Evolutionary conservation across 1,284 basidiomycete species (phyloP).

Genomic region (Rhodotorula sp.): DNA sequence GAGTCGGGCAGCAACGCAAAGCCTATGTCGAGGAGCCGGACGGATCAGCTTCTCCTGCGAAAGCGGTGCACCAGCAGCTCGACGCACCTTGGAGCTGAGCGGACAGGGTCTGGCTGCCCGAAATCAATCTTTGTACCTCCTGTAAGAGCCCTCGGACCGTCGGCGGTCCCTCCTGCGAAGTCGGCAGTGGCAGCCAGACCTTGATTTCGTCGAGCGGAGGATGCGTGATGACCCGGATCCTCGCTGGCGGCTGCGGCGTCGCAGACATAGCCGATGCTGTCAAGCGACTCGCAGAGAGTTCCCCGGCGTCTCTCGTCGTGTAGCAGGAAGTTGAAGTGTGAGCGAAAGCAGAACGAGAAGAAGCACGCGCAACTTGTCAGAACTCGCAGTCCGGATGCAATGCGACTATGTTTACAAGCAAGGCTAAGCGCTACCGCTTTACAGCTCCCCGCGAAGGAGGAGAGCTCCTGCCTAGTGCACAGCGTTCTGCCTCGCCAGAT

Average conservation of each 20-base stretch:
- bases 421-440: too few relatives aligned
- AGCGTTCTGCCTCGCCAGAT: conserved; percentile 25
- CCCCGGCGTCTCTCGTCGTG: background rate
- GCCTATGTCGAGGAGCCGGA: background rate
- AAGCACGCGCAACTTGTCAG: background rate
- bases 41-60: background rate
- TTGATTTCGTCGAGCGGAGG: conserved; percentile 19
- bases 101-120: background rate
- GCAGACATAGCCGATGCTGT: conserved; percentile 10
- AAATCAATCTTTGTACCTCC: background rate
- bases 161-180: background rate
- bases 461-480: background rate
- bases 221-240: conserved; percentile 29
- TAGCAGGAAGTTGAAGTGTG: background rate
- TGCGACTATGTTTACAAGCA: too few relatives aligned
- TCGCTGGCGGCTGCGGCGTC: conserved; percentile 17
- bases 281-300: background rate
- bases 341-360: background rate
- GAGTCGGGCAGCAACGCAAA: conserved; percentile 28
- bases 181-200: conserved; percentile 32
- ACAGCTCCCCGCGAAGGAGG: background rate
- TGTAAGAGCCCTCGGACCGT: conserved; percentile 1
- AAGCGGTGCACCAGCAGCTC: background rate
- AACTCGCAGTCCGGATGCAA: background rate
- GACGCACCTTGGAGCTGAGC: conserved; percentile 26